These are phyloP conservation scores for Boletus insuetus DNA, from an alignment of 768 basidiomycete species.

Conservation along the genomic window DNA sequence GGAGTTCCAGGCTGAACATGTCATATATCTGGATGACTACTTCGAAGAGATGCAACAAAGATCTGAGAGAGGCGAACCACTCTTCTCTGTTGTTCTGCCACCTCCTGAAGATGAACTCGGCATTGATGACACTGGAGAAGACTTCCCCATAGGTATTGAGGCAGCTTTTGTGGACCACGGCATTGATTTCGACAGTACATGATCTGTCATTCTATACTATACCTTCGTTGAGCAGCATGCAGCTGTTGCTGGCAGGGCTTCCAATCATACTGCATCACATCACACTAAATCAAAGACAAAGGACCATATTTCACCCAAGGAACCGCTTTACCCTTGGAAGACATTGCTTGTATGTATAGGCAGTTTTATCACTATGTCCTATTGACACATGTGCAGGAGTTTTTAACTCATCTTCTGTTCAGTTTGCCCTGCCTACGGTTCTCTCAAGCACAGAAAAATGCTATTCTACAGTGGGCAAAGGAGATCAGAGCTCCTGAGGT, in stretches of 20 bases:
- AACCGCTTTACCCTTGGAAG: conserved; percentile 9
- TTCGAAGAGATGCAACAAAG: conserved; percentile 8
- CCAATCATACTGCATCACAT: too few relatives aligned
- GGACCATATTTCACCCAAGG: neutral
- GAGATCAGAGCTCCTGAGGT: conserved; percentile 26
- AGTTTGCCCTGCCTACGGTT: conserved; percentile 31
- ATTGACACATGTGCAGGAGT: too few relatives aligned
- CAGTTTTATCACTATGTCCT: too few relatives aligned
- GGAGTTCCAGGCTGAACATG: conserved; percentile 2
- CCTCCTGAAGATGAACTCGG: conserved; percentile 7
- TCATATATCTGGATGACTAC: neutral
- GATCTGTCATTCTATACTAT: too few relatives aligned
- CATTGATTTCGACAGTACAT: conserved; percentile 1
- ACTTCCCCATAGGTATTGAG: too few relatives aligned
- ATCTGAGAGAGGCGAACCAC: neutral
- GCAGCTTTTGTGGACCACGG: neutral
- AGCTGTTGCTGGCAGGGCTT: neutral
- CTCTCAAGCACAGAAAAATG: conserved; percentile 28
- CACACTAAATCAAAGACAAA: too few relatives aligned
- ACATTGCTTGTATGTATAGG: neutral
- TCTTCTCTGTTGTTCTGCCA: conserved; percentile 1
- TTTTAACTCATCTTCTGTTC: conserved; percentile 32
- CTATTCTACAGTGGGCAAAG: conserved; percentile 29
- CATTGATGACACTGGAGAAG: too few relatives aligned
- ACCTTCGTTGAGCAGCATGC: too few relatives aligned